A percentile compares a stretch with the other conserved stretches of the same genome.
phyloP scores from a whole-genome alignment of 164 flowering plant genomes.

The Buxus sempervirens region DNA sequence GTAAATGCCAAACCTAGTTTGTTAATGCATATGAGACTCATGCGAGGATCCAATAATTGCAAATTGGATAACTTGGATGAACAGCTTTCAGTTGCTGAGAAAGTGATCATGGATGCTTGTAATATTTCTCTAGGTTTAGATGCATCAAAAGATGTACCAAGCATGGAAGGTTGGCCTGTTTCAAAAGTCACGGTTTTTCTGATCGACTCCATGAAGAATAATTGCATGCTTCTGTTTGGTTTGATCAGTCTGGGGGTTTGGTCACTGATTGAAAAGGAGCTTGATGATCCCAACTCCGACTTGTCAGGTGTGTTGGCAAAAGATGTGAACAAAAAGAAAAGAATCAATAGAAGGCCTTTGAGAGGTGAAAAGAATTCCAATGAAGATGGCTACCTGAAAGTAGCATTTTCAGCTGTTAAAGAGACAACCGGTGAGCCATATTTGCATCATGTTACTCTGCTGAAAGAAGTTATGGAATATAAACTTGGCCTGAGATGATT shows the following conservation, averaged over 20 bases:
- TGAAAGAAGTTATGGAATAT: not conserved
- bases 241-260: constrained; percentile 61
- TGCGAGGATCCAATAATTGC: constrained; percentile 22
- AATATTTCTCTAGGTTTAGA: constrained; percentile 45
- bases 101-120: constrained; percentile 69
- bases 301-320: constrained; percentile 16
- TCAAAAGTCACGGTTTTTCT: constrained; percentile 63
- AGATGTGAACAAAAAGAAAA: constrained; percentile 25
- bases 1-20: constrained; percentile 47
- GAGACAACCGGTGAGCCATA: constrained; percentile 50
- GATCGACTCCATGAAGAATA: constrained; percentile 51
- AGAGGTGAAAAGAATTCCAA: constrained; percentile 20
- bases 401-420: constrained; percentile 64
- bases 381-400: constrained; percentile 31
- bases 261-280: constrained; percentile 66
- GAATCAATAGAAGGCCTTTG: constrained; percentile 20
- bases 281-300: constrained; percentile 16
- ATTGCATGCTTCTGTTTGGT: constrained; percentile 52
- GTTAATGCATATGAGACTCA: constrained; percentile 42
- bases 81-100: constrained; percentile 55
- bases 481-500: not conserved
- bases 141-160: constrained; percentile 42
- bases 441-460: not conserved
- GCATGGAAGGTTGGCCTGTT: constrained; percentile 55
- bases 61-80: constrained; percentile 30